Conservation (phyloP, 169 alveolate species). For the Plasmodium yoelii region DNA sequence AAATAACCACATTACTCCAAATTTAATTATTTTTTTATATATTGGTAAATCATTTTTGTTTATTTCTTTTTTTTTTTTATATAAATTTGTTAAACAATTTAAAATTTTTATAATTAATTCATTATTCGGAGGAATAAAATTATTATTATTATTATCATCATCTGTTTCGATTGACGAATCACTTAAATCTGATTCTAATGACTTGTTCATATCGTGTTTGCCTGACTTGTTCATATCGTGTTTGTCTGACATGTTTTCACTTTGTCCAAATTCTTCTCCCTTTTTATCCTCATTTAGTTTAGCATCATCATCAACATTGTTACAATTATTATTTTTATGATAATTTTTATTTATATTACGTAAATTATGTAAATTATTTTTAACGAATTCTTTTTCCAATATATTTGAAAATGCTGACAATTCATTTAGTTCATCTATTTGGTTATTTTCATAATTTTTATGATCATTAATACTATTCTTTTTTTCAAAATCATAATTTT, state of each 20-base stretch:
- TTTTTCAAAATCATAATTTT: background rate
- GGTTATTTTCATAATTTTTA: background rate
- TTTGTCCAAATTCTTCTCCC: background rate
- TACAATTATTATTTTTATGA: background rate
- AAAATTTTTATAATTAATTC: conserved; percentile 49
- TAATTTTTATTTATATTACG: background rate
- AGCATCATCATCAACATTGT: background rate
- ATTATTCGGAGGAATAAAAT: conserved; percentile 64
- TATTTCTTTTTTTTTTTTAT: conserved; percentile 47
- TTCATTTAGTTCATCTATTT: background rate
- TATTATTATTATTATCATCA: background rate
- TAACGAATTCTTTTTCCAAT: conserved; percentile 53
- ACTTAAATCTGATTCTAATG: background rate
- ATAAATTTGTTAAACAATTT: conserved; percentile 36
- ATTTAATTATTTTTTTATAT: conserved; percentile 72
- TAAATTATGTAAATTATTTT: conserved; percentile 27
- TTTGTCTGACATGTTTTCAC: background rate
- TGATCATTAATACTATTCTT: background rate
- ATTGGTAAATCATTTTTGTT: background rate
- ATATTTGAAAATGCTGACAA: conserved; percentile 8
- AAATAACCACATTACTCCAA: conserved; percentile 72
- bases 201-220: background rate
- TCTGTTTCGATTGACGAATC: background rate
- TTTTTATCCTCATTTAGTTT: background rate
- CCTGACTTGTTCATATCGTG: background rate